Percentiles rank a stretch among this genome's conserved stretches.
Conservation (phyloP, 164 flowering plant genomes). For the Brasenia schreberi region DNA sequence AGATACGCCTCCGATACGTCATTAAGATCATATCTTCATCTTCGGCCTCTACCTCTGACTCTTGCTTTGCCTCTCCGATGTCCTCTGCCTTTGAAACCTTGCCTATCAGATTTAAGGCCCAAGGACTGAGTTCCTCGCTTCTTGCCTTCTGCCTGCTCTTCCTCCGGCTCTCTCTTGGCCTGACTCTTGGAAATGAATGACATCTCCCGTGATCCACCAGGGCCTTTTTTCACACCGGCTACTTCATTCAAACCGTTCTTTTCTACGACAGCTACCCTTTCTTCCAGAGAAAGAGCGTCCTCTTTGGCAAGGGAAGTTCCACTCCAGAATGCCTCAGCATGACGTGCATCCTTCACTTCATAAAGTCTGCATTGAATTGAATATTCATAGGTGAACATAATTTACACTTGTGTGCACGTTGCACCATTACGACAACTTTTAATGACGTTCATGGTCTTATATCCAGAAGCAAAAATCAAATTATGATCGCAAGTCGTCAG, state of each 20-base stretch:
- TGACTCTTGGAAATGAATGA: conserved; percentile 51
- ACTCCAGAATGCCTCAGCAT: conserved; percentile 72
- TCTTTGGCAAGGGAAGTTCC: conserved; percentile 52
- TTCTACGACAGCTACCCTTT: conserved; percentile 50
- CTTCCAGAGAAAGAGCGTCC: conserved; percentile 75
- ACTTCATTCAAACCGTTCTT: conserved; percentile 12
- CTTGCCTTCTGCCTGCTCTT: conserved; percentile 38
- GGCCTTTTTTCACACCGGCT: conserved; percentile 47
- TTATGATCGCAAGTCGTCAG: too few relatives aligned
- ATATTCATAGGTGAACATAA: neutral
- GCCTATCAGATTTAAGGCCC: conserved; percentile 40
- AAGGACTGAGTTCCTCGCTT: conserved; percentile 76
- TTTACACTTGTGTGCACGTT: too few relatives aligned
- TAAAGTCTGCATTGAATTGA: conserved; percentile 33
- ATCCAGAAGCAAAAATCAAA: too few relatives aligned
- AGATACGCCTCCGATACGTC: neutral
- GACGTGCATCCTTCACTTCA: conserved; percentile 86
- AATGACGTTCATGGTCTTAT: too few relatives aligned
- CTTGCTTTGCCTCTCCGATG: conserved; percentile 22
- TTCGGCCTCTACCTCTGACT: conserved; percentile 18
- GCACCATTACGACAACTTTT: too few relatives aligned
- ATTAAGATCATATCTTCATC: conserved; percentile 3
- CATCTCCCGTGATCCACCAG: conserved; percentile 88
- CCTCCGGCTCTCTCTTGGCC: conserved; percentile 36
- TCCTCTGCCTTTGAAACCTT: conserved; percentile 30